Conservation (phyloP, 441 rosid genomes). For the Populus tomentosa region DNA sequence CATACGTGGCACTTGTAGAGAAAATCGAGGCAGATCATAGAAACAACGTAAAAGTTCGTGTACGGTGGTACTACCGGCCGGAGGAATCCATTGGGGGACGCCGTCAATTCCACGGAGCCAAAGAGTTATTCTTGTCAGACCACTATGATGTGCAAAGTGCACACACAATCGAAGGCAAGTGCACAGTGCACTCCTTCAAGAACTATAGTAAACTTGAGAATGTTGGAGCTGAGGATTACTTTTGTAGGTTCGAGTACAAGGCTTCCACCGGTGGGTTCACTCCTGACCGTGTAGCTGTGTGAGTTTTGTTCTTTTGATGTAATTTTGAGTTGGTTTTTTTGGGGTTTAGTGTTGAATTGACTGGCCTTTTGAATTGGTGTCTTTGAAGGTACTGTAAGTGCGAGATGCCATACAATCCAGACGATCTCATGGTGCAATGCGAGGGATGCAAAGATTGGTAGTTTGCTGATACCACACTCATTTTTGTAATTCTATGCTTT, state of each 20-base stretch:
- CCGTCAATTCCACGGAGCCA: conserved; percentile 80
- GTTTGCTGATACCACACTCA: conserved; percentile 9
- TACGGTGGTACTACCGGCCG: conserved; percentile 79
- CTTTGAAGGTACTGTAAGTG: conserved; percentile 76
- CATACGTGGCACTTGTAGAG: conserved; percentile 76
- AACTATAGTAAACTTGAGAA: conserved; percentile 80
- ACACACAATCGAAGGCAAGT: conserved; percentile 80
- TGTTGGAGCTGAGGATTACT: conserved; percentile 82
- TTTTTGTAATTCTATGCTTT: not conserved
- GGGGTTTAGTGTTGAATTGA: conserved; percentile 8
- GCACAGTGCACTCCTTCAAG: conserved; percentile 79
- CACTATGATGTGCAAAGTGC: conserved; percentile 79
- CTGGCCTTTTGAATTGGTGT: not conserved
- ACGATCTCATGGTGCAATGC: conserved; percentile 19
- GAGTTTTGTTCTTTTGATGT: conserved; percentile 24
- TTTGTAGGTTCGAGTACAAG: conserved; percentile 76
- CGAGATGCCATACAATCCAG: conserved; percentile 91
- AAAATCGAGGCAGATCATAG: conserved; percentile 71
- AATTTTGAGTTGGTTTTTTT: not conserved
- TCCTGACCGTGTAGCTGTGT: conserved; percentile 85
- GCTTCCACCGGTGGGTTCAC: conserved; percentile 82
- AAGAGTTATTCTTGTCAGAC: conserved; percentile 78
- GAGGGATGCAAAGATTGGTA: conserved; percentile 90
- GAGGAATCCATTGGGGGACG: conserved; percentile 83
- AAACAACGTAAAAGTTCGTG: conserved; percentile 68